Evolutionary conservation across 129 eudicot genomes (phyloP).

Genomic region (Glebionis coronaria): DNA sequence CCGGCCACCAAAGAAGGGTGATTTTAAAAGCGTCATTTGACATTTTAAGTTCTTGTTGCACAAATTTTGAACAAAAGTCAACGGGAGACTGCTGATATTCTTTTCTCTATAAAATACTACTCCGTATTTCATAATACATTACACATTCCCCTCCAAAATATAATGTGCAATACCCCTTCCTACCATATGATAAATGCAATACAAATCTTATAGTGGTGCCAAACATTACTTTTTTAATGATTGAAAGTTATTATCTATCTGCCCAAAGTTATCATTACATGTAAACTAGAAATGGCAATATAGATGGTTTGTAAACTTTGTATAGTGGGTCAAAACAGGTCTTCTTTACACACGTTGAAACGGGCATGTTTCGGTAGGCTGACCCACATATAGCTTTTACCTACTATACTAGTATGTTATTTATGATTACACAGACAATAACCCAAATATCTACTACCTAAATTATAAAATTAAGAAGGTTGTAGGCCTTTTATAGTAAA

Average conservation of each 20-base stretch:
- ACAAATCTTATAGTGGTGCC: neutral
- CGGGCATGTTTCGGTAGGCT: neutral
- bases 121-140: too few relatives aligned
- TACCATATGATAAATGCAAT: neutral
- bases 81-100: neutral
- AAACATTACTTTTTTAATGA: neutral
- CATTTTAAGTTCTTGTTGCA: constrained; percentile 3
- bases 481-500: neutral
- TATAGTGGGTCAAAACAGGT: neutral
- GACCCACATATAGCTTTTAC: neutral
- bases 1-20: neutral
- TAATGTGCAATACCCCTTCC: neutral
- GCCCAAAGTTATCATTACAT: neutral
- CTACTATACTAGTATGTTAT: neutral
- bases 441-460: too few relatives aligned
- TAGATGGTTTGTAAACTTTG: neutral
- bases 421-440: neutral
- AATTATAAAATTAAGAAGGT: neutral
- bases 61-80: neutral
- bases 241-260: neutral
- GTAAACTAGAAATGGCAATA: neutral
- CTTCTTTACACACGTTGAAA: neutral
- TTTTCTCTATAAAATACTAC: neutral
- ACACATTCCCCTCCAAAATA: neutral
- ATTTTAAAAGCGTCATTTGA: neutral